A percentile compares a stretch with the other conserved stretches of the same genome.
Conservation (phyloP, 306 rosid genomes). For the Cicer arietinum region DNA sequence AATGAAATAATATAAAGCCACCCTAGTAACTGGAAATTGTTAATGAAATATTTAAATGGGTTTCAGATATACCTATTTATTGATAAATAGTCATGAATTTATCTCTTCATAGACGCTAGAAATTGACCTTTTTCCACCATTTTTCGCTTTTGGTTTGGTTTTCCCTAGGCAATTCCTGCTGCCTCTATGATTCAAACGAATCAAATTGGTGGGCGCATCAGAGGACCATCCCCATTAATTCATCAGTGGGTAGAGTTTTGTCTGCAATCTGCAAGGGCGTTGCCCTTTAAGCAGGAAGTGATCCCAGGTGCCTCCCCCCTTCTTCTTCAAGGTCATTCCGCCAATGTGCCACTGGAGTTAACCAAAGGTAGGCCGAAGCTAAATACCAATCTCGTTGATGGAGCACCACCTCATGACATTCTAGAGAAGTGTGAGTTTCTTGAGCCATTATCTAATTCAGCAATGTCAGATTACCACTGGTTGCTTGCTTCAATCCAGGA, state of each 20-base stretch:
- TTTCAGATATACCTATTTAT: slow-evolving; percentile 17
- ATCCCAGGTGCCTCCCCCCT: slow-evolving; percentile 86
- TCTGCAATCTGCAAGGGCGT: slow-evolving; percentile 82
- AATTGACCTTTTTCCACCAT: not conserved
- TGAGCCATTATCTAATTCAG: slow-evolving; percentile 70
- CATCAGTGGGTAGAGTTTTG: slow-evolving; percentile 97
- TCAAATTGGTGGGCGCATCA: slow-evolving; percentile 72
- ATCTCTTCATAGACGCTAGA: slow-evolving; percentile 15
- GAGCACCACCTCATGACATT: slow-evolving; percentile 77
- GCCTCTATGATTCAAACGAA: slow-evolving; percentile 63
- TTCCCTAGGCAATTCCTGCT: slow-evolving; percentile 79
- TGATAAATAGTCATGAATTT: slow-evolving; percentile 19
- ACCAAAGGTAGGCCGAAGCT: slow-evolving; percentile 75
- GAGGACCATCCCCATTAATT: slow-evolving; percentile 89
- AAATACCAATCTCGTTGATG: slow-evolving; percentile 76
- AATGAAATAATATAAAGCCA: slow-evolving; percentile 2
- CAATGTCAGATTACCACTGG: slow-evolving; percentile 67
- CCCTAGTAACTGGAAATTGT: not conserved
- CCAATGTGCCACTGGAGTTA: slow-evolving; percentile 54
- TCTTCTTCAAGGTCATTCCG: slow-evolving; percentile 54
- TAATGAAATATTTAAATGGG: not conserved
- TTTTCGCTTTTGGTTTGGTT: not conserved
- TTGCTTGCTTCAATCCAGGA: slow-evolving; percentile 61
- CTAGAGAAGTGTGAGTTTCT: slow-evolving; percentile 79
- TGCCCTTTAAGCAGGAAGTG: slow-evolving; percentile 89